phyloP scores from a whole-genome alignment of 768 basidiomycete species.

The Amanita thiersii region DNA sequence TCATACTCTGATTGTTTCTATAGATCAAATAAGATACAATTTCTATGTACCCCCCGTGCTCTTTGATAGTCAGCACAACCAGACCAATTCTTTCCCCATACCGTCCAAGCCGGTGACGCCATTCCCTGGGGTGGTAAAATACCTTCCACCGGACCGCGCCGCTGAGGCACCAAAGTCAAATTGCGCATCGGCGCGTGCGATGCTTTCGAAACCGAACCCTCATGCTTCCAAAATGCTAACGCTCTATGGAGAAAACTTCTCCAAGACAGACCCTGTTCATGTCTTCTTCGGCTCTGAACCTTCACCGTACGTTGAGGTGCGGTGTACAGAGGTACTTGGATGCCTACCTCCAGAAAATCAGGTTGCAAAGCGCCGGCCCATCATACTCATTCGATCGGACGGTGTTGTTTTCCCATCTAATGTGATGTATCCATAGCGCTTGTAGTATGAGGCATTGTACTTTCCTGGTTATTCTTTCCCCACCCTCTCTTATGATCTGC shows the following conservation, averaged over 20 bases:
- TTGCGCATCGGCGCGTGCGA: slow-evolving; percentile 55
- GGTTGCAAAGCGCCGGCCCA: slow-evolving; percentile 61
- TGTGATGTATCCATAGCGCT: slow-evolving; percentile 66
- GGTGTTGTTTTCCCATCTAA: slow-evolving; percentile 85
- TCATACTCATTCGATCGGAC: slow-evolving; percentile 76
- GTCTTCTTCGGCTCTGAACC: slow-evolving; percentile 86
- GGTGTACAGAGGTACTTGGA: slow-evolving; percentile 79
- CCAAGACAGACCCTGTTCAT: slow-evolving; percentile 70
- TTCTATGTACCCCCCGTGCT: slow-evolving; percentile 85
- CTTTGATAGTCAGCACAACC: slow-evolving; percentile 70
- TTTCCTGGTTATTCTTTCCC: slow-evolving; percentile 1
- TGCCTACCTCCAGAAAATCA: slow-evolving; percentile 72
- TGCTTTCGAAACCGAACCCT: slow-evolving; percentile 70
- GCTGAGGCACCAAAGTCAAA: slow-evolving; percentile 74
- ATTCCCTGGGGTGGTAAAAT: slow-evolving; percentile 83
- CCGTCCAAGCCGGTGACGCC: slow-evolving; percentile 81
- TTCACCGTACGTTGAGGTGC: slow-evolving; percentile 80
- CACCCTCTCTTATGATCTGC: too few species aligned
- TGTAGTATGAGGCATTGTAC: slow-evolving; percentile 6
- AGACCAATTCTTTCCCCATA: slow-evolving; percentile 67
- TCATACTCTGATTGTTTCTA: slow-evolving; percentile 12
- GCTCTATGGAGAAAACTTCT: slow-evolving; percentile 85
- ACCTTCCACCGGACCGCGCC: slow-evolving; percentile 83
- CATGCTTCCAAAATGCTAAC: slow-evolving; percentile 77
- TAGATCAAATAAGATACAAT: slow-evolving; percentile 89